Evolutionary conservation across 73 alveolate species (phyloP), one percentile per base, ranked within the genome.

Genomic region (Paraurostyla sp.): DNA sequence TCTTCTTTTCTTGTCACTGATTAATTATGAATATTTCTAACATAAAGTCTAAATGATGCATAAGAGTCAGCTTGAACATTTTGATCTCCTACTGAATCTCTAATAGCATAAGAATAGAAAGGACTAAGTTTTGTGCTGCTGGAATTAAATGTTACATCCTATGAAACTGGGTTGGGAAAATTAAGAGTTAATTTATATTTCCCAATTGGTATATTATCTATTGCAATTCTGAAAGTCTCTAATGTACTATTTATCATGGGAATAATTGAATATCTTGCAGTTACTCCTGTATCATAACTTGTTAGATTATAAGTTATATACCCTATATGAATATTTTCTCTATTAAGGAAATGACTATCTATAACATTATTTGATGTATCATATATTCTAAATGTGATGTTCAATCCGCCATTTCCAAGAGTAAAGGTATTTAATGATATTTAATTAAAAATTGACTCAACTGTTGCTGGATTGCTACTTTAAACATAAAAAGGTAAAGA

Each of bases 21-120:
- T 45, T 73, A 36, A 48, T 73, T 73, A 29, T 73, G 87, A 30
- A 73, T 73, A 27, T 73, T 73, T 45, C 87, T 73, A 23, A 71
- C 87, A 73, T 73, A 73, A 27, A 73, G 46, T 33, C 87, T 45
- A 29, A 73, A 6, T 22, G 42, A 15, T 13, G 46, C 38, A 50
- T 45, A 73, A 27, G 29, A 43, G 49, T 48, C 29, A 9, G 41
- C 29, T 18, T 27, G 7, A 2, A 25, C 41, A 43, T 68, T 16
- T 9, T 51, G 87, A 50, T 50, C 41, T 62, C 16, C 30, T 22
- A 22, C 23, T 18, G 69, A 36, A 23, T 73, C 87, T 2, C 32
- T 32, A 11, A 9, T 13, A 13, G 71, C 87, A 38, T 43, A 73
- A 6, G 87, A 73, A 45, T 48, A 73, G 7, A 18, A 18, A 11